phyloP scores from a whole-genome alignment of 2,329 filamentous ascomycete species.

The Colletotrichum endophyticum region DNA sequence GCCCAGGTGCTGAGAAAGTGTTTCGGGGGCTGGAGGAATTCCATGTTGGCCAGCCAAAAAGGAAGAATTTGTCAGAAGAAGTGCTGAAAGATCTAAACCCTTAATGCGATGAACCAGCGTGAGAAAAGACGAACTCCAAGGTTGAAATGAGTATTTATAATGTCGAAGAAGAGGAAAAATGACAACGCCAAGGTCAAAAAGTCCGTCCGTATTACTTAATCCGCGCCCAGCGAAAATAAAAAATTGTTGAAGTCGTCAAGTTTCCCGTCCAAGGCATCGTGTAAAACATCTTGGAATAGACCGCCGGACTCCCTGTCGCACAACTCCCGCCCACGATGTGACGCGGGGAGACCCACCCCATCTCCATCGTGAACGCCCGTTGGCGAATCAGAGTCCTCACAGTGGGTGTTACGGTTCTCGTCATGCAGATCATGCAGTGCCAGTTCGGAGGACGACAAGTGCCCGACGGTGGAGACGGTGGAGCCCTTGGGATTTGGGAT shows the following conservation, averaged over 20 bases:
- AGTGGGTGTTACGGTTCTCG: neutral
- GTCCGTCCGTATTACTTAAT: neutral
- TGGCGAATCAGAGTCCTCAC: neutral
- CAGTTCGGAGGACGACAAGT: neutral
- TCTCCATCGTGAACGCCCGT: neutral
- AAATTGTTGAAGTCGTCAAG: neutral
- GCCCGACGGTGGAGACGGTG: neutral
- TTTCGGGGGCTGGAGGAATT: neutral
- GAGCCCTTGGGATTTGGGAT: neutral
- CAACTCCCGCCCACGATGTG: neutral
- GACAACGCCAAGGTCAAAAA: neutral
- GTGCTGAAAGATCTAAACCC: neutral
- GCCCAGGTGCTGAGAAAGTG: neutral
- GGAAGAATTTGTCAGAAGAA: neutral
- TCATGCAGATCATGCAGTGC: slow-evolving; percentile 1
- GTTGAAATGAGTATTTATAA: neutral
- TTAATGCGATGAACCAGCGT: neutral
- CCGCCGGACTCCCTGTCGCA: neutral
- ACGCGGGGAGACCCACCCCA: neutral
- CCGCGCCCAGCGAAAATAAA: neutral
- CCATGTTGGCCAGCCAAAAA: neutral
- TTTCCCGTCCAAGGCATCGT: neutral
- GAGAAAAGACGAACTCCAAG: neutral
- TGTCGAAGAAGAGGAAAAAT: neutral
- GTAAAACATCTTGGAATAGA: neutral